A percentile compares a stretch with the other conserved stretches of the same genome.
These are phyloP conservation scores for Coemansia sp. DNA, from an alignment of 192 early-diverging fungal genomes.

Conservation along the genomic window DNA sequence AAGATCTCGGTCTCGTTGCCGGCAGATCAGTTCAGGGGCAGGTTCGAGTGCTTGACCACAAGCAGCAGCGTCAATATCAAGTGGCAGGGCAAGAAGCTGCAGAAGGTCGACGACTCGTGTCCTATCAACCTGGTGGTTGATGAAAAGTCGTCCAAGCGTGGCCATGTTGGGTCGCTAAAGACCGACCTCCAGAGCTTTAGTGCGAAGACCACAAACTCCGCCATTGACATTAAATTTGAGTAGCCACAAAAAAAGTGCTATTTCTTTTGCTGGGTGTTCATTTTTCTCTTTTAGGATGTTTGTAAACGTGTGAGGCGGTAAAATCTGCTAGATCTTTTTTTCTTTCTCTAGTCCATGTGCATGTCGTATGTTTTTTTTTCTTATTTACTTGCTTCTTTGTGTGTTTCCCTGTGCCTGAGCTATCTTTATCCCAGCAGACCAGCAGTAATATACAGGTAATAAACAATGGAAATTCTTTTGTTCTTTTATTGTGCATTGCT, in stretches of 20 bases:
- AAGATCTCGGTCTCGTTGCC: constrained; percentile 23
- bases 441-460: too few species aligned
- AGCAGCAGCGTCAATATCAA: constrained; percentile 14
- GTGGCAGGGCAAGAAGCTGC: constrained; percentile 2
- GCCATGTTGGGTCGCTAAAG: constrained; percentile 3
- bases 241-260: background rate
- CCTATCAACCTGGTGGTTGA: constrained; percentile 1
- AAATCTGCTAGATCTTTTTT: background rate
- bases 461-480: too few species aligned
- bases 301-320: background rate
- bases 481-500: background rate
- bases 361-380: background rate
- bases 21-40: constrained; percentile 20
- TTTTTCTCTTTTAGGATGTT: background rate
- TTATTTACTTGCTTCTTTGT: background rate
- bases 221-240: constrained; percentile 3
- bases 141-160: background rate
- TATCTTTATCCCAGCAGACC: too few species aligned
- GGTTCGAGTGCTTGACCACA: constrained; percentile 18
- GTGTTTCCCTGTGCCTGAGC: too few species aligned
- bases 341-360: background rate
- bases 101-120: too few species aligned
- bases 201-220: constrained; percentile 1
- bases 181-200: constrained; percentile 4
- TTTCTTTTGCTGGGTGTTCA: too few species aligned